Evolutionary conservation across 1,284 basidiomycete genomes (phyloP).

Genomic region (Ustilago shanxiensis): DNA sequence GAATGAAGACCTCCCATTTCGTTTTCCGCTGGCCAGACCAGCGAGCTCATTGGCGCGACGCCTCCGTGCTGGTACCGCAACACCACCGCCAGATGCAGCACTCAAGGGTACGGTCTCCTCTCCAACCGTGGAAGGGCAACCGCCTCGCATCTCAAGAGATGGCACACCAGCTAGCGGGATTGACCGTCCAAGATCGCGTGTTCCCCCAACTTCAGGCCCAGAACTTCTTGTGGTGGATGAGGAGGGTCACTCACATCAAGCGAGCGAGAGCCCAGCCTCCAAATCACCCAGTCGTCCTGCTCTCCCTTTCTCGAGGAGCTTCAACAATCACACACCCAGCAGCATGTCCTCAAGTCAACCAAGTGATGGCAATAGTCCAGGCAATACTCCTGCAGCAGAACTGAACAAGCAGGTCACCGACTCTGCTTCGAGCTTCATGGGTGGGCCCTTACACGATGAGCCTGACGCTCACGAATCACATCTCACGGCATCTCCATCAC

Average conservation of each 20-base stretch:
- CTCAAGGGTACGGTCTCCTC: constrained; percentile 10
- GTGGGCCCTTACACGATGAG: constrained; percentile 31
- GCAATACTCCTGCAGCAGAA: constrained; percentile 4
- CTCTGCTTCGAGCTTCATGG: constrained; percentile 32
- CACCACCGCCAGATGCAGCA: constrained; percentile 18
- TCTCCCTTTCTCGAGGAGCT: constrained; percentile 23
- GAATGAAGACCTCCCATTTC: constrained; percentile 26
- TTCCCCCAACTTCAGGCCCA: constrained; percentile 10
- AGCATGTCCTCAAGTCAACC: constrained; percentile 27
- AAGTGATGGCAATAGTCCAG: constrained; percentile 10
- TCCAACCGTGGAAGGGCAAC: constrained; percentile 14
- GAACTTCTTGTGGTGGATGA: constrained; percentile 49
- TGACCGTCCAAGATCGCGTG: constrained; percentile 20
- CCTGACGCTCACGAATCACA: constrained; percentile 32
- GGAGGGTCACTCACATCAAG: constrained; percentile 35
- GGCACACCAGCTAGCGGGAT: not conserved
- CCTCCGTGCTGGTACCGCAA: constrained; percentile 23
- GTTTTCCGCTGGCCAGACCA: constrained; percentile 32
- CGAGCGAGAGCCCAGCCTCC: not conserved
- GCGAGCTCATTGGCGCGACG: constrained; percentile 31
- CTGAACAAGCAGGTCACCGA: constrained; percentile 1
- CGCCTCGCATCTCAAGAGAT: constrained; percentile 10
- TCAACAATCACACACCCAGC: constrained; percentile 28
- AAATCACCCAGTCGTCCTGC: not conserved
- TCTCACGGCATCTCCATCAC: not conserved